A percentile compares a stretch with the other conserved stretches of the same genome.
Conservation (phyloP, 805 yeast genomes). For the Candida germanica region DNA sequence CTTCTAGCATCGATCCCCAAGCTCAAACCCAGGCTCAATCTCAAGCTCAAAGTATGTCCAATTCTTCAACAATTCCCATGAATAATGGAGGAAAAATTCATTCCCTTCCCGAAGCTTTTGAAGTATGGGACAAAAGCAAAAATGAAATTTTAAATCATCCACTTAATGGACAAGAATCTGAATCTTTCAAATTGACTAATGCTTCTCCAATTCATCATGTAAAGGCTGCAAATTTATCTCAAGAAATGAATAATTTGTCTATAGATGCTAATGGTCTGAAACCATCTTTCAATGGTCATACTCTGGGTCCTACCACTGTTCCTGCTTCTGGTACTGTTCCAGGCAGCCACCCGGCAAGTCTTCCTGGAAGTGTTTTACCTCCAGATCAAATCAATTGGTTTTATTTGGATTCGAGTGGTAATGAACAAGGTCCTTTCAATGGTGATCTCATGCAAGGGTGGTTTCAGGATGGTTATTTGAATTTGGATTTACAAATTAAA, state of each 20-base stretch:
- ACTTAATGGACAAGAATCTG: constrained; percentile 13
- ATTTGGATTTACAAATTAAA: constrained; percentile 51
- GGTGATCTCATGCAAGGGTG: constrained; percentile 77
- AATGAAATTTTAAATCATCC: constrained; percentile 3
- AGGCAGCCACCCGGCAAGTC: too few species aligned
- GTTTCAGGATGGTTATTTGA: constrained; percentile 61
- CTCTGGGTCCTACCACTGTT: too few species aligned
- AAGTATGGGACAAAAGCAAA: constrained; percentile 44
- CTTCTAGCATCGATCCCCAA: constrained; percentile 5
- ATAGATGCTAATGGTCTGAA: too few species aligned
- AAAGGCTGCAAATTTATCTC: constrained; percentile 13
- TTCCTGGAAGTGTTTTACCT: background rate
- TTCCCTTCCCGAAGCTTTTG: constrained; percentile 50
- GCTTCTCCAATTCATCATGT: constrained; percentile 38
- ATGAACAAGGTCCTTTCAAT: constrained; percentile 78
- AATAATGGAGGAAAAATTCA: constrained; percentile 45
- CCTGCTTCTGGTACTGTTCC: too few species aligned
- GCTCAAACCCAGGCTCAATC: constrained; percentile 2
- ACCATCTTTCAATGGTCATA: too few species aligned
- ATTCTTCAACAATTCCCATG: constrained; percentile 24
- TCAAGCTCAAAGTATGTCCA: background rate
- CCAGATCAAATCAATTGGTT: constrained; percentile 53
- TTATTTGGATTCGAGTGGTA: constrained; percentile 68
- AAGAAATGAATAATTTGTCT: background rate
- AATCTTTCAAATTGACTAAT: constrained; percentile 26